These are phyloP conservation scores for Tricholoma sp. DNA, from an alignment of 768 basidiomycete genomes.

Conservation along the genomic window DNA sequence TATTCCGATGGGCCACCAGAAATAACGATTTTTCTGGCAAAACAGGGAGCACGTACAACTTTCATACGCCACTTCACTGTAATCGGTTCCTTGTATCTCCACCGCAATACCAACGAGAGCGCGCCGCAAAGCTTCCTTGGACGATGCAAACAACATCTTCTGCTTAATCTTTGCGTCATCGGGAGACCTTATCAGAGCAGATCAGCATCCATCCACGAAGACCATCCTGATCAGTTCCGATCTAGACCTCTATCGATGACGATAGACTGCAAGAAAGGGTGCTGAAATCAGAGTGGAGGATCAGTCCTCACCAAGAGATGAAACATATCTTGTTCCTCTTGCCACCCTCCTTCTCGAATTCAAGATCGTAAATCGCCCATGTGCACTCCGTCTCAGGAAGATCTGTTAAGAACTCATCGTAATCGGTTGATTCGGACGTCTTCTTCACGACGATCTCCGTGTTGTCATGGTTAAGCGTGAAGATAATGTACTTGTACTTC, in stretches of 20 bases:
- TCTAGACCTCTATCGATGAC: no score
- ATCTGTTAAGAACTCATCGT: slow-evolving; percentile 69
- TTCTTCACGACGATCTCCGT: slow-evolving; percentile 81
- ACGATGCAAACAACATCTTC: slow-evolving; percentile 94
- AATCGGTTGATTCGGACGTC: slow-evolving; percentile 43
- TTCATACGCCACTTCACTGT: no score
- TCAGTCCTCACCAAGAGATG: slow-evolving; percentile 82
- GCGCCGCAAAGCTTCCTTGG: slow-evolving; percentile 50
- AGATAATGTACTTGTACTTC: slow-evolving; percentile 82
- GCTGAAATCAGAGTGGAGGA: no score
- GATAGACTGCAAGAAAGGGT: no score
- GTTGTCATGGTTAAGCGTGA: slow-evolving; percentile 50
- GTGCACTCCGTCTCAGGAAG: slow-evolving; percentile 73
- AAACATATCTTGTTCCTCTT: slow-evolving; percentile 86
- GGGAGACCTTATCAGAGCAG: slow-evolving; percentile 62
- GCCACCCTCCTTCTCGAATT: slow-evolving; percentile 70
- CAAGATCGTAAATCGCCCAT: slow-evolving; percentile 91
- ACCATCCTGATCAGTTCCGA: no score
- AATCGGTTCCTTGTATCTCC: no score
- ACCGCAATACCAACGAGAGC: slow-evolving; percentile 68
- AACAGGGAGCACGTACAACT: no score
- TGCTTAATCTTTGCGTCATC: slow-evolving; percentile 79
- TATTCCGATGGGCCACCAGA: no score
- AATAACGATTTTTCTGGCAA: no score
- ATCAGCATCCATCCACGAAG: slow-evolving; percentile 18